Percentiles rank a stretch among this genome's conserved stretches.
Evolutionary conservation across 2,329 filamentous ascomycete genomes (phyloP).

Genomic region (Aspergillus pseudoviridinutans): DNA sequence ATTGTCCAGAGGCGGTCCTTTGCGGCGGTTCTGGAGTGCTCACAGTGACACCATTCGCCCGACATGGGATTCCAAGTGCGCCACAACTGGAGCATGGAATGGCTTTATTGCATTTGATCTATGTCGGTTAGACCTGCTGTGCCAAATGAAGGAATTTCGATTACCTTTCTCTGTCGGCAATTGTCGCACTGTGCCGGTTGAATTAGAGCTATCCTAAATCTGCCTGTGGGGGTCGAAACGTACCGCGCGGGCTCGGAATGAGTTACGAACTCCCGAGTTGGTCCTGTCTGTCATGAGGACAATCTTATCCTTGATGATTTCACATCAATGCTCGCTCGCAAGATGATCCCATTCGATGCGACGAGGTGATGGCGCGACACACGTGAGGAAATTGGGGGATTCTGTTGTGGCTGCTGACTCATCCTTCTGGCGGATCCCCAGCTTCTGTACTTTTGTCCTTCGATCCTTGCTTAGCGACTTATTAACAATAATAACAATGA

Average conservation of each 20-base stretch:
- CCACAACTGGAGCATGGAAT: conserved; percentile 21
- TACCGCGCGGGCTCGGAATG: conserved; percentile 24
- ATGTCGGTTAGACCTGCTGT: neutral
- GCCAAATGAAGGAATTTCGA: neutral
- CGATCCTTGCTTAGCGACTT: neutral
- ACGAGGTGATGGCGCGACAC: neutral
- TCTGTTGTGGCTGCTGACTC: neutral
- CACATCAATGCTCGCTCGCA: neutral
- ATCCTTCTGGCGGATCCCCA: neutral
- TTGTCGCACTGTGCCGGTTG: conserved; percentile 21
- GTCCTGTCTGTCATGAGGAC: conserved; percentile 3
- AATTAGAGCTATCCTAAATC: neutral
- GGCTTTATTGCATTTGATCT: conserved; percentile 23
- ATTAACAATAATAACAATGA: neutral
- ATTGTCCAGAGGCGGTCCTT: conserved; percentile 6
- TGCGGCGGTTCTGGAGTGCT: conserved; percentile 3
- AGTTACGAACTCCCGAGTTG: conserved; percentile 8
- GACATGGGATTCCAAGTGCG: conserved; percentile 17
- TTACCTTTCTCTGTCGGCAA: conserved; percentile 25
- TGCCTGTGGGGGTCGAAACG: neutral
- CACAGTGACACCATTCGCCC: conserved; percentile 2
- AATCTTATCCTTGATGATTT: neutral
- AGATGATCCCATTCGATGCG: neutral
- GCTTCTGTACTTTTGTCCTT: neutral
- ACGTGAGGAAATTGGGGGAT: neutral